A percentile compares a stretch with the other conserved stretches of the same genome.
Conservation (phyloP, 2,329 filamentous ascomycete species). For the Ilyonectria mors-panacis region DNA sequence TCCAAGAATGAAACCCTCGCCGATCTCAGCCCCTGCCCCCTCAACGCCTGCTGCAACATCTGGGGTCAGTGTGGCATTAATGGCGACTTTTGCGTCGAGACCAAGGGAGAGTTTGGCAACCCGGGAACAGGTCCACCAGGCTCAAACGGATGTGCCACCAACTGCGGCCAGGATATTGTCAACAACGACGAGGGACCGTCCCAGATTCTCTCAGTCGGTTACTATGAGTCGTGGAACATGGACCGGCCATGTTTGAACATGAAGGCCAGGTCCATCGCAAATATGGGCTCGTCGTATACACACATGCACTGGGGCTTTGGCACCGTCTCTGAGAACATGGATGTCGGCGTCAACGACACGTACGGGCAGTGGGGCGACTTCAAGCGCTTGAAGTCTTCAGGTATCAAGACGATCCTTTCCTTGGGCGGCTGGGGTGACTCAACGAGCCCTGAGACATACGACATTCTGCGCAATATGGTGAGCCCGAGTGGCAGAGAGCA, state of each 20-base stretch:
- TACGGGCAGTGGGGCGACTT: constrained; percentile 51
- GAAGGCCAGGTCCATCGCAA: constrained; percentile 38
- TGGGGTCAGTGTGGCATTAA: constrained; percentile 61
- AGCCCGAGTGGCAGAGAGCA: constrained; percentile 41
- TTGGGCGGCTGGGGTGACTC: constrained; percentile 48
- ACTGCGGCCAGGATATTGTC: constrained; percentile 55
- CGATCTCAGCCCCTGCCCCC: constrained; percentile 59
- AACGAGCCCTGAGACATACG: constrained; percentile 21
- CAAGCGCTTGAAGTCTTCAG: constrained; percentile 28
- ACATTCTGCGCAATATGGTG: constrained; percentile 37
- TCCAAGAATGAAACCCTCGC: constrained; percentile 45
- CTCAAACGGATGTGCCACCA: constrained; percentile 52
- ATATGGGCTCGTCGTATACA: constrained; percentile 37
- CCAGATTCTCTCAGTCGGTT: neutral
- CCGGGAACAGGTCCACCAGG: neutral
- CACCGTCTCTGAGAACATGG: constrained; percentile 38
- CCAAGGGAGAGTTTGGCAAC: constrained; percentile 21
- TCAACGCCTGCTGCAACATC: constrained; percentile 55
- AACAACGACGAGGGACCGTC: constrained; percentile 1
- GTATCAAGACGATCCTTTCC: constrained; percentile 42
- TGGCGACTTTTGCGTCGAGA: constrained; percentile 55
- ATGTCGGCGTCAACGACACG: constrained; percentile 40
- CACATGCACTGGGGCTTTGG: constrained; percentile 48
- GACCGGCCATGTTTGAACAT: constrained; percentile 34
- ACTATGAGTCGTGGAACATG: constrained; percentile 25